Percentiles rank a stretch among this genome's conserved stretches.
phyloP scores from a whole-genome alignment of 208 protist species.

The Strigomonas galati region DNA sequence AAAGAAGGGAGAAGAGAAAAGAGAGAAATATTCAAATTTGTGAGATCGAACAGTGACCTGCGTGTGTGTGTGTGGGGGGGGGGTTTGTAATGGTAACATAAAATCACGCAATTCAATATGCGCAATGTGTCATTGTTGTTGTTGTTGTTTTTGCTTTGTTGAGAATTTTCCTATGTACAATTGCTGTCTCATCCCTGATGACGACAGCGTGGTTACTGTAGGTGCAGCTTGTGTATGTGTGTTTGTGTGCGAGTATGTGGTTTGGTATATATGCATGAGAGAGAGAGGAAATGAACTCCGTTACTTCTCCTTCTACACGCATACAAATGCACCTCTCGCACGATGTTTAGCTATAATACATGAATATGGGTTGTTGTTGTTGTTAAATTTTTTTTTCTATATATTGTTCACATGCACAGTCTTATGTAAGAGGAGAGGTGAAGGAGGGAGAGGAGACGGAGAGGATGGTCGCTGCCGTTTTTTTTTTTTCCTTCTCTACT shows the following conservation, averaged over 20 bases:
- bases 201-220: background rate
- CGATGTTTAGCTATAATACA: no score
- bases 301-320: no score
- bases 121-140: background rate
- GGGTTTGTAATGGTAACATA: no score
- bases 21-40: no score
- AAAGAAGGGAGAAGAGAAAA: no score
- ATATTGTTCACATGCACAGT: background rate
- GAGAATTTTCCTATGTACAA: background rate
- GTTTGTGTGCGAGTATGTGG: constrained; percentile 8
- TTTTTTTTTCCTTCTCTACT: no score
- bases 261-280: no score
- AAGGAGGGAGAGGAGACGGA: background rate
- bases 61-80: no score
- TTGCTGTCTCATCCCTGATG: background rate
- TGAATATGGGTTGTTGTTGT: background rate
- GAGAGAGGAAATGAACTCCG: no score
- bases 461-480: no score
- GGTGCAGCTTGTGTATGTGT: constrained; percentile 1
- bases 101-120: background rate
- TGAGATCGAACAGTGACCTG: no score
- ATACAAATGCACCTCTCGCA: no score
- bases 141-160: background rate
- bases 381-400: constrained; percentile 3
- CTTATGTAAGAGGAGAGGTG: background rate